These are phyloP conservation scores for Epithemia pelagica DNA, from an alignment of 108 stramenopile genomes.

Conservation along the genomic window DNA sequence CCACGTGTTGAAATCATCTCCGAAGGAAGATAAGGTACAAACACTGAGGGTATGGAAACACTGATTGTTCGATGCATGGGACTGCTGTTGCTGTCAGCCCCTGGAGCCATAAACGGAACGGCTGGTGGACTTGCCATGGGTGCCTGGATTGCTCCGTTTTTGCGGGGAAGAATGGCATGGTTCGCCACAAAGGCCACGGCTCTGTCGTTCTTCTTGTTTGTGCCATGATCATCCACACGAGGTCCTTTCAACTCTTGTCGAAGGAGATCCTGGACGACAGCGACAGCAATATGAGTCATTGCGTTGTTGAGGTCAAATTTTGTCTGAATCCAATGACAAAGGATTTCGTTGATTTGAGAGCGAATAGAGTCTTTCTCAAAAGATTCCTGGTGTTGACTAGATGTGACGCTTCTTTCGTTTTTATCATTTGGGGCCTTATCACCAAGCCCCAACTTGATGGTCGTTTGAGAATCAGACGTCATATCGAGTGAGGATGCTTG, in stretches of 20 bases:
- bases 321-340: constrained; percentile 2
- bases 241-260: constrained; percentile 27
- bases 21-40: background rate
- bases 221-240: no score
- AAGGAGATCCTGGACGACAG: constrained; percentile 53
- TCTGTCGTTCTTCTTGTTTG: constrained; percentile 14
- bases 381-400: background rate
- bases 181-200: constrained; percentile 77
- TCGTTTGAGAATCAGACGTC: no score
- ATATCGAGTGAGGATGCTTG: no score
- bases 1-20: no score
- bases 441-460: no score
- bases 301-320: background rate
- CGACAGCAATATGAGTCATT: constrained; percentile 49
- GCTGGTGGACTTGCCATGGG: constrained; percentile 78
- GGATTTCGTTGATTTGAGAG: background rate
- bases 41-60: background rate
- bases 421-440: no score
- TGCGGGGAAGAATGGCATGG: constrained; percentile 72
- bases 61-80: constrained; percentile 8
- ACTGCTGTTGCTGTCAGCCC: constrained; percentile 29
- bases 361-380: constrained; percentile 9
- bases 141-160: constrained; percentile 55
- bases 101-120: constrained; percentile 61
- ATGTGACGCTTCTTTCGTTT: no score